Percentiles rank a stretch among this genome's conserved stretches.
Conservation (phyloP, 139 green algal species). For the Chloropicon primus region DNA sequence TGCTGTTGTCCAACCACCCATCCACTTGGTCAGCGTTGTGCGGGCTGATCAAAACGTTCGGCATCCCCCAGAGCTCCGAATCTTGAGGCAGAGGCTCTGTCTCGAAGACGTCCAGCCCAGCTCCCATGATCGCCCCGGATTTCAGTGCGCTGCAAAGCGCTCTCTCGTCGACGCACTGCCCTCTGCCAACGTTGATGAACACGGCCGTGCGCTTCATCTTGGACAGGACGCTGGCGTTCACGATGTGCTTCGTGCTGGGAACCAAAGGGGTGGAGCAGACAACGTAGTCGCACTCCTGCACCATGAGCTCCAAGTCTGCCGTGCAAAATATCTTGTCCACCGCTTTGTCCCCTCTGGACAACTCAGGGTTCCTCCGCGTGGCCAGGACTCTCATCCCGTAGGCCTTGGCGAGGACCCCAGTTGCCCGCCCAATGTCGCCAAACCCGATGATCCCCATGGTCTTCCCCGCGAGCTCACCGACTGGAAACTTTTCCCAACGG, state of each 20-base stretch:
- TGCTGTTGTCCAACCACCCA: background rate
- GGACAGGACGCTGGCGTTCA: background rate
- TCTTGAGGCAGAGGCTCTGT: conserved; percentile 50
- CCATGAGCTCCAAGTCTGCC: conserved; percentile 42
- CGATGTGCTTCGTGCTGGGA: conserved; percentile 40
- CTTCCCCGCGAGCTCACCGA: conserved; percentile 28
- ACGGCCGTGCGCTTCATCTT: conserved; percentile 25
- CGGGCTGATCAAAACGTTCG: conserved; percentile 59
- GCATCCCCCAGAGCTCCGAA: conserved; percentile 51
- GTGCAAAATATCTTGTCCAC: conserved; percentile 36
- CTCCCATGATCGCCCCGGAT: conserved; percentile 41
- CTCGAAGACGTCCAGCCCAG: conserved; percentile 62
- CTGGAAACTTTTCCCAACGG: conserved; percentile 10
- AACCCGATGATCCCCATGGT: conserved; percentile 62
- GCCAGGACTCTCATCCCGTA: conserved; percentile 60
- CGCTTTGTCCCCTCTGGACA: background rate
- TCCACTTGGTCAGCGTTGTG: conserved; percentile 24
- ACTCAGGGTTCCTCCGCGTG: conserved; percentile 8
- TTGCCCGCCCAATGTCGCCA: conserved; percentile 48
- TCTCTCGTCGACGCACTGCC: conserved; percentile 48
- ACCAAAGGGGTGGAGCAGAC: conserved; percentile 54
- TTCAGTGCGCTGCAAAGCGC: conserved; percentile 33
- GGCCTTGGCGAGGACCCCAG: conserved; percentile 35
- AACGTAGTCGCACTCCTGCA: conserved; percentile 46
- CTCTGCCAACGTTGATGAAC: conserved; percentile 68